Evolutionary conservation across 148 eudicot genomes (phyloP), one percentile per base, ranked within the genome.

Genomic region (Cornus suecica): DNA sequence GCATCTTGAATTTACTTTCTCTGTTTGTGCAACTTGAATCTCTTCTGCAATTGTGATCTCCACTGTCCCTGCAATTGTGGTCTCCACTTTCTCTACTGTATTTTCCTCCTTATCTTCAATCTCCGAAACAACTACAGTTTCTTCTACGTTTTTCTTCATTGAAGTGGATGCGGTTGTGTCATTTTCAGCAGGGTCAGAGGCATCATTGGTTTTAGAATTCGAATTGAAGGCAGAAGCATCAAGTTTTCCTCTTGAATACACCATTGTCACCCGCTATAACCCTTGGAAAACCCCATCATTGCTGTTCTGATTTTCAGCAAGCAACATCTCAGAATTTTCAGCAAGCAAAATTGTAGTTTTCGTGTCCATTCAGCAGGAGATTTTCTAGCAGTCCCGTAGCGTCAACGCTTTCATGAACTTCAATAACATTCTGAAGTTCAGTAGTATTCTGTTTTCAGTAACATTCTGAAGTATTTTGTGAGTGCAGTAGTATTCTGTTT

Each of bases 261-360:
- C 88, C 92, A 89, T 89, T 42, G 52, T 73, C 28, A 74, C 80
- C 56, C 82, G 66, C 80, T 80, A 65, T 70, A 78, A 77, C 30
- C 52, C 68, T 52, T 26, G 54, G 13, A 70, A 61, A 66, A 66
- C 56, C 45, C n/a, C n/a, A n/a, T n/a, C n/a, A n/a, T n/a, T n/a
- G n/a, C n/a, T n/a, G n/a, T n/a, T n/a, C n/a, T n/a, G n/a, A n/a
- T n/a, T n/a, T n/a, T n/a, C n/a, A n/a, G n/a, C n/a, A n/a, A n/a
- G n/a, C n/a, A n/a, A n/a, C n/a, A n/a, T n/a, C n/a, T n/a, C n/a
- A n/a, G n/a, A n/a, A n/a, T n/a, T n/a, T n/a, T n/a, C n/a, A n/a
- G n/a, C n/a, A n/a, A n/a, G n/a, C n/a, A n/a, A n/a, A n/a, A n/a
- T n/a, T n/a, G n/a, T n/a, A n/a, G n/a, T n/a, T n/a, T n/a, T n/a